These are phyloP conservation scores for Lupinus albus DNA, from an alignment of 306 rosid species.

Conservation along the genomic window DNA sequence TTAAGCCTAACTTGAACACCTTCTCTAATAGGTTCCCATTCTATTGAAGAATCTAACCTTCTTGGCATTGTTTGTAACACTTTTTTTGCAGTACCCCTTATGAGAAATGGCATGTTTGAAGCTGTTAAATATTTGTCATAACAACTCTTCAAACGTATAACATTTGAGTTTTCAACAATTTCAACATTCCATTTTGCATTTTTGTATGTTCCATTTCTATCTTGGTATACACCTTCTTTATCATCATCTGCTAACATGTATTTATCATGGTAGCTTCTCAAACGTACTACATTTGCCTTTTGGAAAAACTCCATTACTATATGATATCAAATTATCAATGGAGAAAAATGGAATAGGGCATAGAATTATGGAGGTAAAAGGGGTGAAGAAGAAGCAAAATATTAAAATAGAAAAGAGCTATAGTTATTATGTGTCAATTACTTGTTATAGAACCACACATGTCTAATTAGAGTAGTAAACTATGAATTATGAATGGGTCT, in stretches of 20 bases:
- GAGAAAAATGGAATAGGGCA: not conserved
- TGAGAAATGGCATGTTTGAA: constrained; percentile 66
- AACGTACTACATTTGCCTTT: constrained; percentile 65
- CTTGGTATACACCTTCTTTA: constrained; percentile 67
- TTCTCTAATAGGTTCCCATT: constrained; percentile 87
- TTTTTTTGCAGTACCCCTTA: constrained; percentile 70
- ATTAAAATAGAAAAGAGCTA: not conserved
- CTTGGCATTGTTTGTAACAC: constrained; percentile 67
- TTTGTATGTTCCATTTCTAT: constrained; percentile 60
- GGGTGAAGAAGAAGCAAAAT: not conserved
- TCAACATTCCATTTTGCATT: constrained; percentile 85
- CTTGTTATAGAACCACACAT: not conserved
- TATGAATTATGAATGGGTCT: not conserved
- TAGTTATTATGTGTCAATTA: constrained; percentile 7
- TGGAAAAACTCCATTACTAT: constrained; percentile 83
- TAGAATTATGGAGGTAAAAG: not conserved
- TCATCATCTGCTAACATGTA: constrained; percentile 74
- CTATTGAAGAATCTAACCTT: constrained; percentile 71
- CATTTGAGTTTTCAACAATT: constrained; percentile 34
- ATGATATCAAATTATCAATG: no score
- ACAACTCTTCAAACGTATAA: constrained; percentile 67
- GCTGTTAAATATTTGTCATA: constrained; percentile 82
- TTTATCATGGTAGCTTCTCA: constrained; percentile 81
- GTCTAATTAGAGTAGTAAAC: constrained; percentile 23
- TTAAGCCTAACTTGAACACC: constrained; percentile 69